Evolutionary conservation across 1,139 yeast genomes (phyloP), one percentile per base, ranked within the genome.

Genomic region (Martiniozyma asiatica): DNA sequence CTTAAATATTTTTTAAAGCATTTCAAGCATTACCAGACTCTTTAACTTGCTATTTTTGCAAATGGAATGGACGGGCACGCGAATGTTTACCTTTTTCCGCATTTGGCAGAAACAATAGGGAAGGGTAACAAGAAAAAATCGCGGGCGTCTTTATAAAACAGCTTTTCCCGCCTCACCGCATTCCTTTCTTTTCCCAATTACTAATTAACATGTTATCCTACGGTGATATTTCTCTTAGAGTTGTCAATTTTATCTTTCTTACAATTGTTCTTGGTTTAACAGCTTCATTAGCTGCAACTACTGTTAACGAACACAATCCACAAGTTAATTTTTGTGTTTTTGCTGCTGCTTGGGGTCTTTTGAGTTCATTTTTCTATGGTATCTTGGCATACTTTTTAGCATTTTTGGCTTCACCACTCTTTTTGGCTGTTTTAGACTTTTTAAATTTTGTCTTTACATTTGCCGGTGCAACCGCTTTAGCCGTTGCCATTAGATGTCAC

Each of bases 401-500:
- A 38, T 73, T 77, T 43, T 65, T 87, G 41, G 94, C 94, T 30
- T 81, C 92, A 78, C 97, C 97, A 45, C 59, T 81, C 35, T 56
- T 85, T 43, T 60, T 82, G 54, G 73, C 77, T 35, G 48, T 63
- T 35, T 61, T 82, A 51, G 98, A 89, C 67, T 76, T 84, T 60
- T 65, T 89, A 59, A 84, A 85, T 70, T 62, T 76, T 51, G 80
- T 87, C 44, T 87, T 89, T 73, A 76, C 94, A 37, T 82, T 89
- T 59, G 75, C 97, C 35, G 97, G 82, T 44, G 97, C 89, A 44
- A 73, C 94, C 35, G 94, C 95, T 32, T 63, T 89, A 55, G 97
- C 96, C 35, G 93, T 85, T 41, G 92, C 76, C 48, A 75, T 80
- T 55, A 72, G 84, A 58, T 69, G 65, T 40, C 95, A 85, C 69